These are phyloP conservation scores for Colletotrichum magnum DNA, from an alignment of 2,329 filamentous ascomycete genomes.

Conservation along the genomic window DNA sequence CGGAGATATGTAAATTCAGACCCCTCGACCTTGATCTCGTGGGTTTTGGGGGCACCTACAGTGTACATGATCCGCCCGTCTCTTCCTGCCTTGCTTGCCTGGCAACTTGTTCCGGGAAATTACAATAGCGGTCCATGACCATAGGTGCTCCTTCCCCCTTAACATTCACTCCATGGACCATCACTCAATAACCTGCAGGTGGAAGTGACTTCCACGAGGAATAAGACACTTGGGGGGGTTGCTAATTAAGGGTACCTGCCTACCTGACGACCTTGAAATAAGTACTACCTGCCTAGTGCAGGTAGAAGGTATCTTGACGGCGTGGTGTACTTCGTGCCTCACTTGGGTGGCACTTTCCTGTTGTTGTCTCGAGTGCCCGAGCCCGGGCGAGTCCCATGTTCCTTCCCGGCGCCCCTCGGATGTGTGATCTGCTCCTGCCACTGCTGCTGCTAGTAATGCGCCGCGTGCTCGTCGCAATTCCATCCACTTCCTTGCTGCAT, in stretches of 20 bases:
- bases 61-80: not conserved
- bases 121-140: not conserved
- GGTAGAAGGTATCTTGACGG: too few relatives aligned
- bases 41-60: not conserved
- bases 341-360: too few relatives aligned
- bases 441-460: not conserved
- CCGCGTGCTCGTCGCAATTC: not conserved
- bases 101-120: conserved; percentile 11
- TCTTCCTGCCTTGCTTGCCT: not conserved
- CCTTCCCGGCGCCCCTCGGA: too few relatives aligned
- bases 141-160: not conserved
- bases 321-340: too few relatives aligned
- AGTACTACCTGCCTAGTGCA: not conserved
- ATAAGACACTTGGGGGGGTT: not conserved
- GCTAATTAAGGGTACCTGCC: too few relatives aligned
- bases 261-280: not conserved
- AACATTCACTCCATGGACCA: not conserved
- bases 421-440: not conserved
- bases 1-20: not conserved
- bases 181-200: not conserved
- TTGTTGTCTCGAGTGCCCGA: too few relatives aligned
- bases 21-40: not conserved
- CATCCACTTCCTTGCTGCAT: conserved; percentile 1
- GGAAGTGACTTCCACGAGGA: not conserved
- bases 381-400: too few relatives aligned